Evolutionary conservation across 805 yeast genomes (phyloP), one percentile per base, ranked within the genome.

Genomic region (Metschnikowia chrysomelidarum): DNA sequence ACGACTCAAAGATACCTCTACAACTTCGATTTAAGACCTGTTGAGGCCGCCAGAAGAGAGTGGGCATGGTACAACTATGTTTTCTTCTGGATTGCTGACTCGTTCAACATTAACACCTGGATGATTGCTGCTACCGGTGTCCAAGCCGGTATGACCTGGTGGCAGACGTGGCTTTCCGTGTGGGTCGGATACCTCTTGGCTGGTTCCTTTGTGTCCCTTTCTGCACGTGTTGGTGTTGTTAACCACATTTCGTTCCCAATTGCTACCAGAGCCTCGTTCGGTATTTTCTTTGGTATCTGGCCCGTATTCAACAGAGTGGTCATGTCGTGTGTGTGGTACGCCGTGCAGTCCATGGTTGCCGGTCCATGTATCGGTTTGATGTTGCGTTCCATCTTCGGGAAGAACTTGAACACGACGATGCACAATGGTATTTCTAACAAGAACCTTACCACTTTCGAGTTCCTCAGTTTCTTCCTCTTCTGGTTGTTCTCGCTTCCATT

Each of bases 81-180:
- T 10, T 78, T 75, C 45, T 83, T 85, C 50, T 87, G 96, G 96
- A 59, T 87, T 39, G 87, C 95, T 0, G 96, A 87, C 56, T 80
- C 95, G 20, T 85, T 87, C 65, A 87, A 87, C 61, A 78, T 87
- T 54, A 87, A 85, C 57, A 86, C 96, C 5, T 87, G 91, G 87
- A 88, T 84, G 66, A 86, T 87, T 49, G 95, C 95, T 2, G 80
- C 91, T 7, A 83, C 95, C 0, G 95, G 95, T 50, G 60, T 67
- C 22, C 81, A 83, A 38, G 67, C 71, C 35, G 76, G 79, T 15
- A 64, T 87, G 60, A 75, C 81, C 12, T 87, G 95, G 95, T 87
- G 95, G 94, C 88, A 81, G 54, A 79, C 84, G 9, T 87, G 95
- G 94, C 62, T 87, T 24, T 76, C 93, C 1, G 93, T 87, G 17